Conservation (phyloP, 345 rosid species). For the Cardamine occulta region DNA sequence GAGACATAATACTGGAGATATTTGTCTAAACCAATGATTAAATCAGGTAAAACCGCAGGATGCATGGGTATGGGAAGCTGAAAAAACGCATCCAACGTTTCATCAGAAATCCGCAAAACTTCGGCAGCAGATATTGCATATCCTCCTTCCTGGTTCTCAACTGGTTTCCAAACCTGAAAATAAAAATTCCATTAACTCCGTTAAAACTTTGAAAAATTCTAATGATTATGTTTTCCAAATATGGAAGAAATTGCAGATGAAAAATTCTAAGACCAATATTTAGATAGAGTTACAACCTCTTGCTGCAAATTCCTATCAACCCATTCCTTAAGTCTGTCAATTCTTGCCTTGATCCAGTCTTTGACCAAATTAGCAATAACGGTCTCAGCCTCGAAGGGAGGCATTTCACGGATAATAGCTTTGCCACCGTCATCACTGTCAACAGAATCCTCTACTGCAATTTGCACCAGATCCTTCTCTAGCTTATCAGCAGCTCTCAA, state of each 20-base stretch:
- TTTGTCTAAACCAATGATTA: slow-evolving; percentile 83
- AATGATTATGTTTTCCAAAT: not conserved
- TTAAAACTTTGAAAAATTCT: slow-evolving; percentile 8
- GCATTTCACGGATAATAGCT: slow-evolving; percentile 98
- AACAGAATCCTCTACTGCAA: slow-evolving; percentile 97
- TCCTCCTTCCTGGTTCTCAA: slow-evolving; percentile 74
- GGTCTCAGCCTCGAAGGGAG: slow-evolving; percentile 94
- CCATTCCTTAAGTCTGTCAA: slow-evolving; percentile 91
- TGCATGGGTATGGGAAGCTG: slow-evolving; percentile 96
- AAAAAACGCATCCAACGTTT: slow-evolving; percentile 85
- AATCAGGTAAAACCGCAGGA: slow-evolving; percentile 85
- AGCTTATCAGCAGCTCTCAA: slow-evolving; percentile 93
- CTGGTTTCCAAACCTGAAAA: slow-evolving; percentile 71
- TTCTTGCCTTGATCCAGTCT: slow-evolving; percentile 75
- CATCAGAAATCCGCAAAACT: slow-evolving; percentile 77
- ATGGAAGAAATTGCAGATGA: not conserved
- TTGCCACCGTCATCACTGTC: slow-evolving; percentile 99
- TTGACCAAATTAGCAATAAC: slow-evolving; percentile 90
- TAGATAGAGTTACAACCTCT: slow-evolving; percentile 59
- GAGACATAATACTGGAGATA: slow-evolving; percentile 83
- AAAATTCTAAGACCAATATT: not conserved
- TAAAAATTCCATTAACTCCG: slow-evolving; percentile 24
- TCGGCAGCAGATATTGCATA: slow-evolving; percentile 82
- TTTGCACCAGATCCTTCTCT: slow-evolving; percentile 97
- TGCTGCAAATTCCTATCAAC: slow-evolving; percentile 87